Percentiles rank a stretch among this genome's conserved stretches.
These are phyloP conservation scores for Sequoiadendron giganteum DNA, from an alignment of 75 land plant species.

Conservation along the genomic window DNA sequence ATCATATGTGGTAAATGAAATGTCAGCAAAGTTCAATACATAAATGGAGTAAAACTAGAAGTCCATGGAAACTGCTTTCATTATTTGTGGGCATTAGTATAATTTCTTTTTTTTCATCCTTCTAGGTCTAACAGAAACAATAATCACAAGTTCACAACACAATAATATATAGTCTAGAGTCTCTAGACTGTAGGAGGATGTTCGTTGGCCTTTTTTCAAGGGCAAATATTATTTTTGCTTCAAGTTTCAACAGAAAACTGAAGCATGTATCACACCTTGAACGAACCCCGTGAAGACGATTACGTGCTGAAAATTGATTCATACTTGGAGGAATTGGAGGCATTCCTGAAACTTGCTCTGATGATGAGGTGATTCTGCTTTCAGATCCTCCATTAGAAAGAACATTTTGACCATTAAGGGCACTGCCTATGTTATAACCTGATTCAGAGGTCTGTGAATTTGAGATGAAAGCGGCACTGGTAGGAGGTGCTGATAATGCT, in stretches of 20 bases:
- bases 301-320: conserved; percentile 90
- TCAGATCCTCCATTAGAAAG: conserved; percentile 29
- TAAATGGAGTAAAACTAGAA: neutral
- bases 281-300: conserved; percentile 74
- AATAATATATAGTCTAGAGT: neutral
- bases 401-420: conserved; percentile 22
- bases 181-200: neutral
- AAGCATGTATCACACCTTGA: conserved; percentile 49
- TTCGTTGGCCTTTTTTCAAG: neutral
- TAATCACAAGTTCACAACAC: neutral
- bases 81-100: neutral
- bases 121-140: neutral
- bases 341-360: conserved; percentile 57
- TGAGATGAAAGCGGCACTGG: conserved; percentile 19
- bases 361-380: conserved; percentile 13
- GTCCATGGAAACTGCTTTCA: neutral
- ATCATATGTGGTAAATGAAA: neutral
- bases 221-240: neutral
- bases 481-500: conserved; percentile 85
- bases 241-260: neutral
- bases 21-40: neutral
- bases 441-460: conserved; percentile 33
- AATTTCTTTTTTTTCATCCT: neutral
- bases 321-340: conserved; percentile 84
- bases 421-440: conserved; percentile 43